Evolutionary conservation across 257 asterid species (phyloP).

Genomic region (Solanum dulcamara): DNA sequence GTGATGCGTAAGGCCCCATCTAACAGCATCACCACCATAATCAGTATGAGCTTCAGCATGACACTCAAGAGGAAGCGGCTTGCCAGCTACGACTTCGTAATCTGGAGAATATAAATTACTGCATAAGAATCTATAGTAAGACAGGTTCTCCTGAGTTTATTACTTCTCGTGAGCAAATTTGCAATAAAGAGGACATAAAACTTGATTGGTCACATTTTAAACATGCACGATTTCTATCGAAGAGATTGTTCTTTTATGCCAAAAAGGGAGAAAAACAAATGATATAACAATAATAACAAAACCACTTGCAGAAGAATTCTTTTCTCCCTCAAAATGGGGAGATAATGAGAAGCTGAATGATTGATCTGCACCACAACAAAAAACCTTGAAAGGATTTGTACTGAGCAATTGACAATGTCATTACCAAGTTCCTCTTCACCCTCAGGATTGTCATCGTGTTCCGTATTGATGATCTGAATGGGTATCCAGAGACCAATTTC

Average conservation of each 20-base stretch:
- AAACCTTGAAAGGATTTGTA: neutral
- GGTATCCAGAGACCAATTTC: conserved; percentile 89
- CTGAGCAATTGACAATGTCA: neutral
- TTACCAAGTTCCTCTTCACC: conserved; percentile 77
- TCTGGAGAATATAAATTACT: conserved; percentile 29
- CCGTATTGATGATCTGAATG: conserved; percentile 37
- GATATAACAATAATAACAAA: neutral
- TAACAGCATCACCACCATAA: conserved; percentile 76
- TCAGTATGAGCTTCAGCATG: conserved; percentile 72
- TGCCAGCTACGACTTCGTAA: conserved; percentile 54
- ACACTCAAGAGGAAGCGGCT: conserved; percentile 76
- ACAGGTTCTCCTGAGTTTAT: neutral
- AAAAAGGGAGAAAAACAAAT: neutral
- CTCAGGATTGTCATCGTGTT: conserved; percentile 80
- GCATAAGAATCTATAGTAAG: neutral
- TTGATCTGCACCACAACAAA: neutral
- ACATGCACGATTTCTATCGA: neutral
- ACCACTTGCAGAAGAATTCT: neutral
- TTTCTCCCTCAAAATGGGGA: neutral
- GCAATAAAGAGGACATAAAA: neutral
- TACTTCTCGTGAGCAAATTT: neutral
- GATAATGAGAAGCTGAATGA: neutral
- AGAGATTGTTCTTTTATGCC: neutral
- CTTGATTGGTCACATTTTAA: neutral
- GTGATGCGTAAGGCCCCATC: conserved; percentile 92